These are phyloP conservation scores for Lactifluus echinatus DNA, from an alignment of 768 basidiomycete species.

Conservation along the genomic window DNA sequence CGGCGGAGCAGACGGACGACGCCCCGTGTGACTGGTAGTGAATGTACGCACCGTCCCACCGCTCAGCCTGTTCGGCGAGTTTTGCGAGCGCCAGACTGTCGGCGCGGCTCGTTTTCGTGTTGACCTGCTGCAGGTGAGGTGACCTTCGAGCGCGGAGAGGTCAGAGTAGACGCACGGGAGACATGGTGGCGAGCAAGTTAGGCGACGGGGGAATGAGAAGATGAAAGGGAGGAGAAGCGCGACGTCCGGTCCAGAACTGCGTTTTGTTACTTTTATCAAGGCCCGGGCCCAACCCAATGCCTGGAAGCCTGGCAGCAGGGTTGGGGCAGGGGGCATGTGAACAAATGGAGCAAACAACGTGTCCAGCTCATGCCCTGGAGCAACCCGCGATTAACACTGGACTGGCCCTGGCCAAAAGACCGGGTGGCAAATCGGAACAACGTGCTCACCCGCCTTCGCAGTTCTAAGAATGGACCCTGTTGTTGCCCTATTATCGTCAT, in stretches of 20 bases:
- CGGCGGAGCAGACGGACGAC: too few species aligned
- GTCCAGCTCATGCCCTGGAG: constrained; percentile 6
- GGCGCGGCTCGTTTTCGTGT: constrained; percentile 17
- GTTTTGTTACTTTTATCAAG: constrained; percentile 9
- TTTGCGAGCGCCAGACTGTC: constrained; percentile 60
- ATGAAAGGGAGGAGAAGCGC: background rate
- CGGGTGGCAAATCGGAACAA: background rate
- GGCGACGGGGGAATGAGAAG: background rate
- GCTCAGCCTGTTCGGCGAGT: constrained; percentile 81
- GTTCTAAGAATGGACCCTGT: background rate
- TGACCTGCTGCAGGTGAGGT: constrained; percentile 14
- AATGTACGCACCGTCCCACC: constrained; percentile 63
- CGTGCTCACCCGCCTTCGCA: too few species aligned
- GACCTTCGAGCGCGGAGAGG: background rate
- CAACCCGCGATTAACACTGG: too few species aligned
- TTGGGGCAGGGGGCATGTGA: constrained; percentile 18
- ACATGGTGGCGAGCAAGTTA: background rate
- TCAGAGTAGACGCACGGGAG: constrained; percentile 12
- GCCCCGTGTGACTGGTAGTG: too few species aligned
- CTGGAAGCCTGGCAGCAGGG: constrained; percentile 17
- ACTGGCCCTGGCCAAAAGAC: background rate
- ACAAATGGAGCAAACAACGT: constrained; percentile 4
- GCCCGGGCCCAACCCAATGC: background rate
- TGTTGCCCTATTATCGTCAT: too few species aligned
- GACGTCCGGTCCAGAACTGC: background rate